These are phyloP conservation scores for Rubroboletus pulcherrimus DNA, from an alignment of 768 basidiomycete species.

Conservation along the genomic window DNA sequence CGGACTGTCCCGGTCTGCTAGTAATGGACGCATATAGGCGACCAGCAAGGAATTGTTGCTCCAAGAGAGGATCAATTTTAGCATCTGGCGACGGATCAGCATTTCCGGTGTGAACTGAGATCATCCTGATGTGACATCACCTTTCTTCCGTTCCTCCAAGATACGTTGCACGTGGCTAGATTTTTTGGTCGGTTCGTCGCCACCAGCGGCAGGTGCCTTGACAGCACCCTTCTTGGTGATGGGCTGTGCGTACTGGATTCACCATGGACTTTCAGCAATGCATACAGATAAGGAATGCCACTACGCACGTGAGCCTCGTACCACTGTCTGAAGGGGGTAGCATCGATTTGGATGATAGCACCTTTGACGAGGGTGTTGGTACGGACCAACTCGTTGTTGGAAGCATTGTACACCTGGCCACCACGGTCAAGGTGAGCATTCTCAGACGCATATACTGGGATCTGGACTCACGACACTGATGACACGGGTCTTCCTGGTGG, in stretches of 20 bases:
- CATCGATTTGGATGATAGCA: conserved; percentile 96
- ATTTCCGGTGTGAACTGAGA: background rate
- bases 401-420: conserved; percentile 90
- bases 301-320: conserved; percentile 92
- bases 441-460: background rate
- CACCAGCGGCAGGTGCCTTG: conserved; percentile 50
- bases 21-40: conserved; percentile 92
- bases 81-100: conserved; percentile 51
- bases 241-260: conserved; percentile 83
- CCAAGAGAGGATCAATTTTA: conserved; percentile 88
- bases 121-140: conserved; percentile 36
- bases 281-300: background rate
- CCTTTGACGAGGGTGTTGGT: conserved; percentile 99
- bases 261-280: conserved; percentile 1
- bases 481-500: conserved; percentile 93
- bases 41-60: conserved; percentile 88
- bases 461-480: conserved; percentile 80
- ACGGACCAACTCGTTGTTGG: conserved; percentile 99
- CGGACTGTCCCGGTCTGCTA: conserved; percentile 95
- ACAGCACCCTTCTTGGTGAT: conserved; percentile 77
- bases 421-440: conserved; percentile 3
- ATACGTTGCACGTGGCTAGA: conserved; percentile 89
- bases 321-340: conserved; percentile 99
- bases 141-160: conserved; percentile 89
- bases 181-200: conserved; percentile 66